Evolutionary conservation across 305 asterid species (phyloP), one percentile per base, ranked within the genome.

Genomic region (Fraxinus floribunda): DNA sequence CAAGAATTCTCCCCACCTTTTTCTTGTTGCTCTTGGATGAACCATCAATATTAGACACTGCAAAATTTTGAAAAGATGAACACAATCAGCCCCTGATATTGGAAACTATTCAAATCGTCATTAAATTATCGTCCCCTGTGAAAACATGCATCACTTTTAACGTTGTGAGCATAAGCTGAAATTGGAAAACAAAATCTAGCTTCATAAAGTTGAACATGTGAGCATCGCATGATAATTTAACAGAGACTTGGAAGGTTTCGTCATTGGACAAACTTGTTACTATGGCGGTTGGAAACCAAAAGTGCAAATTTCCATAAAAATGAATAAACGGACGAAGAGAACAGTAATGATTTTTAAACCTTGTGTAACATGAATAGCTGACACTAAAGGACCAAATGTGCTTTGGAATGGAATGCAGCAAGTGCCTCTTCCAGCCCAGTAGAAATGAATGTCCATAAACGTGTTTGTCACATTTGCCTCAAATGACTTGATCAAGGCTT

Each of bases 391-490:
- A 35, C 97, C 94, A 20, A 73, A 91, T 15, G 92, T 93, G 90
- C 97, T 90, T 78, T 89, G 95, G 72, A 82, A 7, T n/a, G 95
- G 95, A 71, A 91, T 90, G 88, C 95, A 93, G 78, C 93, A 91
- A 36, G 95, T 89, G 64, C 97, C 97, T 85, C 84, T 93, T 34
- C 95, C 95, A 44, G 91, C 91, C 94, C 97, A 89, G 68, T 78
- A 49, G 70, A 90, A 85, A 86, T 93, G 97, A 15, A 91, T 87
- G 81, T 91, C 95, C 78, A 90, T 80, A 78, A 85, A 86, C 4
- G 86, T 90, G 84, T 87, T 88, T 0, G 89, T 90, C 82, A 93
- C 91, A 72, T 91, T 91, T 2, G 90, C 92, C 20, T 75, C 77
- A 41, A 91, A 88, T 29, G 36, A 86, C 89, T 87, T 89, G 38